Base-by-base conservation (phyloP, 495 filamentous ascomycete genomes). In the Hypoxylon intermedium region DNA sequence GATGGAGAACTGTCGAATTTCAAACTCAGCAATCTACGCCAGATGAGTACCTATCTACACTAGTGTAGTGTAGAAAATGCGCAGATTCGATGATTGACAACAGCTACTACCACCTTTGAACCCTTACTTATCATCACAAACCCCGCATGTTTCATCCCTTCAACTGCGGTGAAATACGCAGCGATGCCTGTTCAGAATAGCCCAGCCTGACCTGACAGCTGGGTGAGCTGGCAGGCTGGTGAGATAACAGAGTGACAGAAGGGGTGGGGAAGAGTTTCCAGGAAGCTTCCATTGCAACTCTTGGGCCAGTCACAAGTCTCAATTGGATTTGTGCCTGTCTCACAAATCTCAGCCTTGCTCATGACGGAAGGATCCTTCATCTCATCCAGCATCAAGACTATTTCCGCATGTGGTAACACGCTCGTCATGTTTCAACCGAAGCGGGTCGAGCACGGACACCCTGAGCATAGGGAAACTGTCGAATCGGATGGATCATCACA, bases 61-160 rank as follows among this genome's bases (percentile, higher is more conserved):
- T n/a, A n/a, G n/a, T n/a, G n/a, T n/a, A n/a, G n/a, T n/a, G n/a
- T n/a, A n/a, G n/a, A n/a, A 38, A 13, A 16, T 19, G 36, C 36
- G 18, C 36, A n/a, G n/a, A n/a, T n/a, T n/a, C n/a, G n/a, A 28
- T 21, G 12, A 26, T 21, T 34, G 42, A 53, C 16, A 48, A 48
- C 12, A 24, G 57, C 33, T 38, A 47, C 36, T 42, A 51, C 44
- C 50, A 37, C 18, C 16, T 19, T 50, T 43, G 34, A 38, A 6
- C 36, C 24, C 24, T 49, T 41, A 48, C 30, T 48, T 24, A 33
- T 41, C 36, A 55, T 64, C 55, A 59, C 61, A 54, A 56, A 52
- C 61, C 61, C 61, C 61, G 61, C 61, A 60, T 60, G 61, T 65
- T 65, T 65, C 61, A 65, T 50, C 44, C n/a, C 46, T 43, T 24